These are phyloP conservation scores for Termitomyces titanicus DNA, from an alignment of 768 basidiomycete species.

Conservation along the genomic window DNA sequence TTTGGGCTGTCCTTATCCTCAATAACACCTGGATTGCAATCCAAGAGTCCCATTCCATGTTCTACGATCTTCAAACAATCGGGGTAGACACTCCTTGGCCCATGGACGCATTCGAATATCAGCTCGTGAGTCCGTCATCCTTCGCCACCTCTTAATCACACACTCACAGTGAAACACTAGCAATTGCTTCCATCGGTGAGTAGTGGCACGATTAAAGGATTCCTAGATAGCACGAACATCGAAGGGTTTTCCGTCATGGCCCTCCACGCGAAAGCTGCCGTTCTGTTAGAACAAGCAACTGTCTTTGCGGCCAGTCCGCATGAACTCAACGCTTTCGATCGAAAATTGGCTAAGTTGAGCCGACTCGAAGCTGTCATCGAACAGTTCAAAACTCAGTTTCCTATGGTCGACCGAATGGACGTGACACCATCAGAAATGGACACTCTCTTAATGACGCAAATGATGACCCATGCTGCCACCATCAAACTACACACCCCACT, in stretches of 20 bases:
- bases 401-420: conserved; percentile 16
- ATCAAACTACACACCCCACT: conserved; percentile 22
- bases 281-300: conserved; percentile 31
- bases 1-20: conserved; percentile 33
- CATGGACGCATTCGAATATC: conserved; percentile 16
- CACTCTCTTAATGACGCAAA: conserved; percentile 26
- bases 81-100: conserved; percentile 35
- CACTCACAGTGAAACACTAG: conserved; percentile 4
- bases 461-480: conserved; percentile 29
- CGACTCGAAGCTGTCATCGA: conserved; percentile 15
- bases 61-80: conserved; percentile 31
- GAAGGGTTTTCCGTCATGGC: conserved; percentile 24
- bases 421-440: conserved; percentile 15
- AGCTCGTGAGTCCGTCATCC: conserved; percentile 5
- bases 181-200: conserved; percentile 13
- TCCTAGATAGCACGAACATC: conserved; percentile 21
- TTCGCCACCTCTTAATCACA: not conserved
- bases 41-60: conserved; percentile 39
- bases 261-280: conserved; percentile 25
- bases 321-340: conserved; percentile 3
- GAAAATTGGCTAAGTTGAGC: not conserved
- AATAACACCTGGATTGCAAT: conserved; percentile 45
- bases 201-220: conserved; percentile 23
- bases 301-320: conserved; percentile 4
- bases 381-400: conserved; percentile 21